These are phyloP conservation scores for Selaginella tamariscina DNA, from an alignment of 75 land plant species.

Conservation along the genomic window DNA sequence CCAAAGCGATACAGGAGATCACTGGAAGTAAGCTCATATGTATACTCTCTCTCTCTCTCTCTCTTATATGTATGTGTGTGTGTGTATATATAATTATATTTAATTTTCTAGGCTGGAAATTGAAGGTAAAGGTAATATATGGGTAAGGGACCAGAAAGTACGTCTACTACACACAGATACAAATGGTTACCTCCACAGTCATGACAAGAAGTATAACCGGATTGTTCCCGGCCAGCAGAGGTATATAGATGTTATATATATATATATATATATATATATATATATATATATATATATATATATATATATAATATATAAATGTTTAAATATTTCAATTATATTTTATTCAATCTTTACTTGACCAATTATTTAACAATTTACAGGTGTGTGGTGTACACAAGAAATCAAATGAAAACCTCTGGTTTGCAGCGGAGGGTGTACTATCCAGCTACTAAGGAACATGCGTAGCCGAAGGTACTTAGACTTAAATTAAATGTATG, in stretches of 20 bases:
- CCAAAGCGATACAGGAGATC: constrained; percentile 83
- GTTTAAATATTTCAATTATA: background rate
- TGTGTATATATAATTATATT: too few species aligned
- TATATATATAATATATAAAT: background rate
- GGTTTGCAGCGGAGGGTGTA: constrained; percentile 96
- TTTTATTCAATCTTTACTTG: background rate
- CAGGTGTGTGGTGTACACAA: constrained; percentile 91
- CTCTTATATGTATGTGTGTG: constrained; percentile 5
- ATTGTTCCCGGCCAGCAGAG: constrained; percentile 94
- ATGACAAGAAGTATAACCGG: constrained; percentile 80
- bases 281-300: background rate
- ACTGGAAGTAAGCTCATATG: constrained; percentile 53
- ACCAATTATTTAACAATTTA: constrained; percentile 5
- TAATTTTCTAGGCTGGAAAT: constrained; percentile 56
- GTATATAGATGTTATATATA: constrained; percentile 21
- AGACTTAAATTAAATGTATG: too few species aligned
- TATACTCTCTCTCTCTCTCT: too few species aligned
- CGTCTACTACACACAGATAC: constrained; percentile 85
- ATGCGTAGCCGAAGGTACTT: too few species aligned
- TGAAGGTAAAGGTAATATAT: constrained; percentile 76
- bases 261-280: background rate
- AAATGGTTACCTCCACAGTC: constrained; percentile 78
- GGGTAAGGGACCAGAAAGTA: constrained; percentile 78
- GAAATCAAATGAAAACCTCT: constrained; percentile 71
- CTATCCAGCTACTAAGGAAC: constrained; percentile 35